Evolutionary conservation across 306 rosid genomes (phyloP).

Genomic region (Styphnolobium japonicum): DNA sequence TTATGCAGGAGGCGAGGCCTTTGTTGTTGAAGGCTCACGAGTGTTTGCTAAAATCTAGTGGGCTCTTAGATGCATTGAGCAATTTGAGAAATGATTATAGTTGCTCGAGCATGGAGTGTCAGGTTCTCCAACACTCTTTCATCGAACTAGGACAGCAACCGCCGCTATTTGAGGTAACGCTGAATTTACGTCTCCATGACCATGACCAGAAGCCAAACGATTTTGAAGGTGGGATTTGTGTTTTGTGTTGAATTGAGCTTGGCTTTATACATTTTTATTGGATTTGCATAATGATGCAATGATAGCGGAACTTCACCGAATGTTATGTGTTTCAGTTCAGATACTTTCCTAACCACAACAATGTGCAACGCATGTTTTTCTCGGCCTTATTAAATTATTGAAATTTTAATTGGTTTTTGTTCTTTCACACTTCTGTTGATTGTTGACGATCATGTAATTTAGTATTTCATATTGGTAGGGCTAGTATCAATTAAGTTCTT

Average conservation of each 20-base stretch:
- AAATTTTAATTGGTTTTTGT: background rate
- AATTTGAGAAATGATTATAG: slow-evolving; percentile 41
- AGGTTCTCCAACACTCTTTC: slow-evolving; percentile 44
- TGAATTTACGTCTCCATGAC: slow-evolving; percentile 29
- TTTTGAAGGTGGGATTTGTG: slow-evolving; percentile 47
- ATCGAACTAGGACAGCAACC: slow-evolving; percentile 55
- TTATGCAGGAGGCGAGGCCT: slow-evolving; percentile 66
- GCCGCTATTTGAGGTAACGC: slow-evolving; percentile 60
- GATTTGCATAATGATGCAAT: background rate
- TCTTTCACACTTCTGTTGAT: background rate
- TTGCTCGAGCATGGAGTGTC: slow-evolving; percentile 11
- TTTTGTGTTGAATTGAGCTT: background rate
- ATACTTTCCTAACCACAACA: background rate
- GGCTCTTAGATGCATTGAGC: slow-evolving; percentile 50
- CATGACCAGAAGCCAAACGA: slow-evolving; percentile 10
- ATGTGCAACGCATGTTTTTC: background rate
- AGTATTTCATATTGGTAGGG: background rate
- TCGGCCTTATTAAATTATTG: background rate
- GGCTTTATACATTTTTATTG: background rate
- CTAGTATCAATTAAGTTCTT: background rate
- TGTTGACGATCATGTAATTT: background rate
- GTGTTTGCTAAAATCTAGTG: slow-evolving; percentile 49
- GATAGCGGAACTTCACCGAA: background rate
- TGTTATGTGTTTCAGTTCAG: background rate
- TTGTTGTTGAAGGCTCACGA: slow-evolving; percentile 60